phyloP scores from a whole-genome alignment of 140 eudicot species.

The Senecio squalidus region DNA sequence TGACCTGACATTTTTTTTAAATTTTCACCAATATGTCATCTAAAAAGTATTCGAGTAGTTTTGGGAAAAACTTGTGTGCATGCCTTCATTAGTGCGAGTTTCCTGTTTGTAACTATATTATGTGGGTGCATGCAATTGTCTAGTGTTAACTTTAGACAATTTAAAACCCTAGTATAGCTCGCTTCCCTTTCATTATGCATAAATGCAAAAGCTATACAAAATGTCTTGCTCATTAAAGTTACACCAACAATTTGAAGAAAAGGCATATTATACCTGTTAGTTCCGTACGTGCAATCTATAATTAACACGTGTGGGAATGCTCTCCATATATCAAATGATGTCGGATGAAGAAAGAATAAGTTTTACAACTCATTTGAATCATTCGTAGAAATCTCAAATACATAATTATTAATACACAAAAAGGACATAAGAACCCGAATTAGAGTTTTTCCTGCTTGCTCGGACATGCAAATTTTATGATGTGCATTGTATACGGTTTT shows the following conservation, averaged over 20 bases:
- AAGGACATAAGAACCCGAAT: background rate
- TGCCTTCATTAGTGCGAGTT: background rate
- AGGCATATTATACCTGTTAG: background rate
- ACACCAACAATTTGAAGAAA: background rate
- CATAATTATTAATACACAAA: too few relatives aligned
- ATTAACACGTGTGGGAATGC: too few relatives aligned
- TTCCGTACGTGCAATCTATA: too few relatives aligned
- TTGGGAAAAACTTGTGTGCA: background rate
- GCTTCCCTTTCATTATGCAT: background rate
- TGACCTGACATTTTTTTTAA: too few relatives aligned
- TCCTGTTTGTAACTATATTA: background rate
- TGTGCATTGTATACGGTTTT: conserved; percentile 5
- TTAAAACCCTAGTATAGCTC: background rate
- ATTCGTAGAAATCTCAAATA: too few relatives aligned
- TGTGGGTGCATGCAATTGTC: background rate
- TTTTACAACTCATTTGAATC: too few relatives aligned
- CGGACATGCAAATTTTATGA: background rate
- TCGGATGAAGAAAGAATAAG: too few relatives aligned
- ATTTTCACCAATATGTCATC: background rate
- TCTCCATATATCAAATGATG: too few relatives aligned
- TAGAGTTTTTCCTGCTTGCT: background rate
- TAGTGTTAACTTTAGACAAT: background rate
- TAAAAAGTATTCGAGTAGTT: background rate
- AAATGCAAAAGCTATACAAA: background rate
- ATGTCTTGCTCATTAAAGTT: background rate